These are phyloP conservation scores for Rhizomucor miehei DNA, from an alignment of 371 early-diverging fungal genomes.

Conservation along the genomic window DNA sequence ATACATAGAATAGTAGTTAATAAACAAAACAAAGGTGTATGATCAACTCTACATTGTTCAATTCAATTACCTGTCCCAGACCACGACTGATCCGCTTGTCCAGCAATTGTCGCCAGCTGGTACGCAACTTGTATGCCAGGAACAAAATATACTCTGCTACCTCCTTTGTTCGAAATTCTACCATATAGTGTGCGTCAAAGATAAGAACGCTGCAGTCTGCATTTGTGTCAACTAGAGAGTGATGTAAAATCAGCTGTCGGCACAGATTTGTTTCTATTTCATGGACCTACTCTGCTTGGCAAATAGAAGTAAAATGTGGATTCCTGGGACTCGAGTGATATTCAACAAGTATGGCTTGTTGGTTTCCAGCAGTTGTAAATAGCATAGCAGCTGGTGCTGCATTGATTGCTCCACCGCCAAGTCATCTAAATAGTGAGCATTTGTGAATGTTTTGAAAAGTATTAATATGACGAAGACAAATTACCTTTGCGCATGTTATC, in stretches of 20 bases:
- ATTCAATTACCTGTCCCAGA: constrained; percentile 22
- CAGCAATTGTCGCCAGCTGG: constrained; percentile 23
- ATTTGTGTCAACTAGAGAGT: constrained; percentile 50
- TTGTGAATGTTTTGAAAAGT: background rate
- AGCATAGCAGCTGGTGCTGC: constrained; percentile 55
- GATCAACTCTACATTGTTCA: too few species aligned
- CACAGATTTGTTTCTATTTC: background rate
- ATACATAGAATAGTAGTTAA: background rate
- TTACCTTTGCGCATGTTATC: constrained; percentile 41
- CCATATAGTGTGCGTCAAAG: constrained; percentile 56
- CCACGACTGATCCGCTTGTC: constrained; percentile 34
- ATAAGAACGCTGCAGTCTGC: constrained; percentile 53
- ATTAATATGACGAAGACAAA: background rate
- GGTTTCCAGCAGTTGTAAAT: constrained; percentile 62
- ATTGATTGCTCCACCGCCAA: constrained; percentile 34
- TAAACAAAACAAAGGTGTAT: background rate
- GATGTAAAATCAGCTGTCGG: too few species aligned
- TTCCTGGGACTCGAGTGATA: constrained; percentile 55
- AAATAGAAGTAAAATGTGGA: constrained; percentile 39
- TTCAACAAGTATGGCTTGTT: constrained; percentile 65
- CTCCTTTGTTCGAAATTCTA: constrained; percentile 43
- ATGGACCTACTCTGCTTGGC: constrained; percentile 34
- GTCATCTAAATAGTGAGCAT: constrained; percentile 36
- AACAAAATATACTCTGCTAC: constrained; percentile 38
- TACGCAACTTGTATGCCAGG: constrained; percentile 28